A percentile compares a stretch with the other conserved stretches of the same genome.
Evolutionary conservation across 2,329 filamentous ascomycete genomes (phyloP).

Genomic region (Phialophora chinensis): DNA sequence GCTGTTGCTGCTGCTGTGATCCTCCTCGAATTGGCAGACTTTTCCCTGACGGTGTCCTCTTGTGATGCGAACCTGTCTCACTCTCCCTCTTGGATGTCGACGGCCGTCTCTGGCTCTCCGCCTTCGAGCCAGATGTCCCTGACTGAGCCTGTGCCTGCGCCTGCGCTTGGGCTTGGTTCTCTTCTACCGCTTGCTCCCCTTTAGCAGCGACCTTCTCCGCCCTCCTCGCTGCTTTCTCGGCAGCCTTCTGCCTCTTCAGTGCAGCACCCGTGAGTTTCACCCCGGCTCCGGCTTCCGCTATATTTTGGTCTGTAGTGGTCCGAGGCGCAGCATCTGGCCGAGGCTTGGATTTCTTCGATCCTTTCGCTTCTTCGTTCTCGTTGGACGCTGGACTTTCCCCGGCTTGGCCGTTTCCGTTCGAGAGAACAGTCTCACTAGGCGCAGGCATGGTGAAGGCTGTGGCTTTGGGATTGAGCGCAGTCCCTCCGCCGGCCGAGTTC

Average conservation of each 20-base stretch:
- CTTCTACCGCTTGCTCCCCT: constrained; percentile 44
- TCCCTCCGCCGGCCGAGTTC: constrained; percentile 11
- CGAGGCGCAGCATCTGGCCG: constrained; percentile 26
- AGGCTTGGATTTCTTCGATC: constrained; percentile 24
- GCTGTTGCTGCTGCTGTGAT: constrained; percentile 30
- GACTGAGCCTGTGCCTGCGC: constrained; percentile 34
- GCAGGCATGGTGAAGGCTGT: constrained; percentile 36
- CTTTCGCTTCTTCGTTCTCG: constrained; percentile 17
- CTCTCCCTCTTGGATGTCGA: constrained; percentile 37
- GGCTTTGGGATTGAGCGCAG: constrained; percentile 35
- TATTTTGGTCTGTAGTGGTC: constrained; percentile 34
- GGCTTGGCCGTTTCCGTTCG: constrained; percentile 22
- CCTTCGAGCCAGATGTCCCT: constrained; percentile 41
- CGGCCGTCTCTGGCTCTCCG: constrained; percentile 36
- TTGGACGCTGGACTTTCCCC: constrained; percentile 16
- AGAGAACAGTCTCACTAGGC: background rate
- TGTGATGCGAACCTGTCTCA: constrained; percentile 45
- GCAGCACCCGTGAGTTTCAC: constrained; percentile 64
- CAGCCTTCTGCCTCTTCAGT: constrained; percentile 86
- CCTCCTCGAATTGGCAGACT: constrained; percentile 45
- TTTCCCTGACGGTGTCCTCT: constrained; percentile 40
- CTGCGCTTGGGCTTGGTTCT: constrained; percentile 34
- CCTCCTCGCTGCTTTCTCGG: constrained; percentile 86
- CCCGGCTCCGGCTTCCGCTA: constrained; percentile 40
- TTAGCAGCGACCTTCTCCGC: constrained; percentile 66